Base-by-base conservation (phyloP, 202 grass and related monocot species). In the Schoenoplectus triqueter region DNA sequence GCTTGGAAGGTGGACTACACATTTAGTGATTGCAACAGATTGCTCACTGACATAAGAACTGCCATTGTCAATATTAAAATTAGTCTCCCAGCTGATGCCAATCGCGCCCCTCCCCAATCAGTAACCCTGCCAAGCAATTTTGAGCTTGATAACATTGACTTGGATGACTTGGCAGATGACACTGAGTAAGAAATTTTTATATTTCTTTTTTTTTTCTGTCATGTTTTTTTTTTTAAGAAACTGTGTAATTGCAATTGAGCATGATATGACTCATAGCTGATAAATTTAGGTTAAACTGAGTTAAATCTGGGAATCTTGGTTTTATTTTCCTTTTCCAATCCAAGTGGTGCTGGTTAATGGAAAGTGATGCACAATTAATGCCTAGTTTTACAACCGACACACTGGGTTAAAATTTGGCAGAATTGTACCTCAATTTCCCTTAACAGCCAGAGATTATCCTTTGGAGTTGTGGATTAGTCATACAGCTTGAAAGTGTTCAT, bases 1-100 rank as follows among this genome's bases (percentile, higher is more conserved):
- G 94, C 93, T 5, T 92, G 91, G 93, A 95, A 99, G 88, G 96
- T 99, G 56, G 88, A 96, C 57, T 91, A 99, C 80, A 82, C 95
- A 10, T 95, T 90, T 66, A 87, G 87, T 11, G 96, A 99, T 71
- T 95, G 88, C 66, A 94, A 90, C 69, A 88, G 91, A 51, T 91
- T 99, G 85, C 69, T 92, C 80, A 92, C 88, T 50, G 84, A 92
- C 73, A 85, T 94, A 70, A 94, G 91, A 85, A 88, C 85, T 10
- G 59, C 90, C 10, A 87, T 94, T 0, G 74, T 85, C 63, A 89
- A 88, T 10, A 81, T 88, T 21, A 89, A 94, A 87, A 84, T 99
- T 39, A 82, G 91, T 83, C 84, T 95, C 21, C 91, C 90, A 31
- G 13, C 68, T 66, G 88, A 91, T 55, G 86, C 88, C 21, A 87